Percentiles rank a stretch among this genome's conserved stretches.
These are phyloP conservation scores for Bruguiera sexangula DNA, from an alignment of 345 rosid species.

Conservation along the genomic window DNA sequence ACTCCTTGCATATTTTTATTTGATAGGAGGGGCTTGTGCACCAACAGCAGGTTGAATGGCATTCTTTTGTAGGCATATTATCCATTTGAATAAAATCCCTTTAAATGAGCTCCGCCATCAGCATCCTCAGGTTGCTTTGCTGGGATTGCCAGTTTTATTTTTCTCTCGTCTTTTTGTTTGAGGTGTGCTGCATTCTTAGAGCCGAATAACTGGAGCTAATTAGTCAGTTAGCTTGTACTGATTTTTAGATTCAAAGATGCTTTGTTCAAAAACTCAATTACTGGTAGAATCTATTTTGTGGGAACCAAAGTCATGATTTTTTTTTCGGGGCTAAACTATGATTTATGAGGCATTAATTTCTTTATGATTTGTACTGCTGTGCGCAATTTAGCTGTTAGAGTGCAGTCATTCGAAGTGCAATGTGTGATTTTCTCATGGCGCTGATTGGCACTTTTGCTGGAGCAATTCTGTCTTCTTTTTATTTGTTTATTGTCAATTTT, in stretches of 20 bases:
- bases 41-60: constrained; percentile 46
- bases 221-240: neutral
- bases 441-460: constrained; percentile 6
- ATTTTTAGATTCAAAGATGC: neutral
- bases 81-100: neutral
- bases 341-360: neutral
- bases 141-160: neutral
- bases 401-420: neutral
- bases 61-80: constrained; percentile 1
- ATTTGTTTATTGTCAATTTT: neutral
- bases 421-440: neutral
- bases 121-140: neutral
- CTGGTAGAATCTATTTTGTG: constrained; percentile 3
- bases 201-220: neutral
- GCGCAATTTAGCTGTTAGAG: neutral
- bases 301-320: constrained; percentile 7
- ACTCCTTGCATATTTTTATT: constrained; percentile 6
- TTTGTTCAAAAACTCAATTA: constrained; percentile 13
- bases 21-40: constrained; percentile 42
- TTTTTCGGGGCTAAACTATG: neutral
- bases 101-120: neutral
- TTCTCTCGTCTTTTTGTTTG: neutral
- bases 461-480: constrained; percentile 1
- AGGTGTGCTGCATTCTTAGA: neutral
- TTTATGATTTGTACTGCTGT: neutral